Evolutionary conservation across 257 asterid genomes (phyloP).

Genomic region (Voacanga thouarsii): DNA sequence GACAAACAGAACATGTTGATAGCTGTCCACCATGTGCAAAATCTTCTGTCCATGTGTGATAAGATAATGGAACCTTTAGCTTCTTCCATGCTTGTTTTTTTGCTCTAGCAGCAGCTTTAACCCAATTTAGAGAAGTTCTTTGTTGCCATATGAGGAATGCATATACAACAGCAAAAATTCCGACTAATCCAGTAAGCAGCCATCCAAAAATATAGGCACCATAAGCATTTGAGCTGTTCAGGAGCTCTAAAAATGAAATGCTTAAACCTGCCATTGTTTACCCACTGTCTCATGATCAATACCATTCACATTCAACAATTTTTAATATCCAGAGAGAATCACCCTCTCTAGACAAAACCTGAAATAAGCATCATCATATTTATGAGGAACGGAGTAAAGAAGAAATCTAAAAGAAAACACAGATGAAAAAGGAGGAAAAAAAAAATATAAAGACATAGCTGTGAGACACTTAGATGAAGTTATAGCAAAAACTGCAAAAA

Average conservation of each 20-base stretch:
- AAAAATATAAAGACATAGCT: no score
- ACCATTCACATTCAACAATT: background rate
- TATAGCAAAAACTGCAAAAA: no score
- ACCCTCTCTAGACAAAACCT: slow-evolving; percentile 6
- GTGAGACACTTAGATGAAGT: no score
- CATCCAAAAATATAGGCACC: slow-evolving; percentile 56
- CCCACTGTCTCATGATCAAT: slow-evolving; percentile 26
- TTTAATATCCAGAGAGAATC: background rate
- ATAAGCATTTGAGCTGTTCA: slow-evolving; percentile 45
- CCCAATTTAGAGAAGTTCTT: slow-evolving; percentile 71
- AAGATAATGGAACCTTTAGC: slow-evolving; percentile 67
- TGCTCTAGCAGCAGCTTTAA: slow-evolving; percentile 85
- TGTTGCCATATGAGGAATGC: slow-evolving; percentile 72
- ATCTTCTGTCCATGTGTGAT: slow-evolving; percentile 73
- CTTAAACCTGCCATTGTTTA: slow-evolving; percentile 55
- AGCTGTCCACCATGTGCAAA: slow-evolving; percentile 54
- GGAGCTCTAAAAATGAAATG: slow-evolving; percentile 49
- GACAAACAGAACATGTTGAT: slow-evolving; percentile 78
- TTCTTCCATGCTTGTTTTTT: slow-evolving; percentile 77
- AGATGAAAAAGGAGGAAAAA: no score
- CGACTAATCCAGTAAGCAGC: slow-evolving; percentile 62
- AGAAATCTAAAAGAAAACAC: no score
- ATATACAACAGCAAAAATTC: slow-evolving; percentile 58
- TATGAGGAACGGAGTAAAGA: no score
- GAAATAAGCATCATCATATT: background rate